phyloP scores from a whole-genome alignment of 2,329 filamentous ascomycete genomes.

The Cladosporium halotolerans region DNA sequence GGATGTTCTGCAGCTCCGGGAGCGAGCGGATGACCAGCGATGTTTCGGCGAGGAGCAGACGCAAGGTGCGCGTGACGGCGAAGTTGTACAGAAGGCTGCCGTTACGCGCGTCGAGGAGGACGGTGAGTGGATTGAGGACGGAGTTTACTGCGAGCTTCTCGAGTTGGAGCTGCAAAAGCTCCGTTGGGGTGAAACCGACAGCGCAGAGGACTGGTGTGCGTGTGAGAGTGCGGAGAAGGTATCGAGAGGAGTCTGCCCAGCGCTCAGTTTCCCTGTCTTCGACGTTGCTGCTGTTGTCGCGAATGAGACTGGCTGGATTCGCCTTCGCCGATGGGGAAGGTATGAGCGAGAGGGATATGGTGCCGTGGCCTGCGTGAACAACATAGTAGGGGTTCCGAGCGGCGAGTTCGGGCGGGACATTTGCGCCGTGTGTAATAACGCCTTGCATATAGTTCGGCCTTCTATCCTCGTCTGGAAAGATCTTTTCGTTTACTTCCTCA shows the following conservation, averaged over 20 bases:
- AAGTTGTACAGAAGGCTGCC: slow-evolving; percentile 63
- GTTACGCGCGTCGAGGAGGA: slow-evolving; percentile 70
- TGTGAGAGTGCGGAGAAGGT: slow-evolving; percentile 60
- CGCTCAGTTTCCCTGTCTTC: slow-evolving; percentile 17
- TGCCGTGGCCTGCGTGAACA: slow-evolving; percentile 53
- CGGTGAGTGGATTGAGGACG: slow-evolving; percentile 74
- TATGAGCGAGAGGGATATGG: slow-evolving; percentile 50
- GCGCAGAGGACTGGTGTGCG: slow-evolving; percentile 58
- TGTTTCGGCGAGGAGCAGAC: slow-evolving; percentile 68
- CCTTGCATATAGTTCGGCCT: slow-evolving; percentile 75
- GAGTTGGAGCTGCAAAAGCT: slow-evolving; percentile 67
- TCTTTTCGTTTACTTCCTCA: slow-evolving; percentile 64
- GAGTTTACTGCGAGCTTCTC: slow-evolving; percentile 70
- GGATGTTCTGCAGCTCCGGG: slow-evolving; percentile 63
- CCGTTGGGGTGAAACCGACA: slow-evolving; percentile 50
- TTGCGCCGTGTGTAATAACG: slow-evolving; percentile 54
- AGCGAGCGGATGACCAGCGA: slow-evolving; percentile 63
- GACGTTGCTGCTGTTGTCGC: slow-evolving; percentile 11
- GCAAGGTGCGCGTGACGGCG: slow-evolving; percentile 59
- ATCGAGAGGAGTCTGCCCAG: slow-evolving; percentile 44
- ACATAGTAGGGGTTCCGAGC: slow-evolving; percentile 44
- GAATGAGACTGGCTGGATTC: not conserved
- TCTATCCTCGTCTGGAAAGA: slow-evolving; percentile 61
- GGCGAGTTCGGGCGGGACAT: slow-evolving; percentile 32
- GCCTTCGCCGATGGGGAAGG: slow-evolving; percentile 23